Evolutionary conservation across 352 stramenopile genomes (phyloP).

Genomic region (Saprolegnia diclina): DNA sequence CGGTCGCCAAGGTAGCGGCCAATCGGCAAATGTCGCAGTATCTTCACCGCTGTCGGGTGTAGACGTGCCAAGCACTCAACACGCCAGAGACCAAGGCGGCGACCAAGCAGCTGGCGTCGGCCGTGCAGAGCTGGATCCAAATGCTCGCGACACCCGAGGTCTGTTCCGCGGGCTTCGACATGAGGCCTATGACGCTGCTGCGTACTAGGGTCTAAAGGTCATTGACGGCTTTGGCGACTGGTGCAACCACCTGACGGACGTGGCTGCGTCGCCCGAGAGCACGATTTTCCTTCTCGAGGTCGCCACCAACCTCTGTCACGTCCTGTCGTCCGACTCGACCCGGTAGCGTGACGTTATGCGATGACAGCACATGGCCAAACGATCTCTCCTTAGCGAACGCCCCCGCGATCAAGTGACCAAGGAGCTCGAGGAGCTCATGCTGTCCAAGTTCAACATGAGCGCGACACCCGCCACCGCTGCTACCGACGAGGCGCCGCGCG

Average conservation of each 20-base stretch:
- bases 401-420: conserved; percentile 1
- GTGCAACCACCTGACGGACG: conserved; percentile 42
- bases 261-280: conserved; percentile 58
- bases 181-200: not conserved
- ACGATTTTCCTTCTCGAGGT: conserved; percentile 72
- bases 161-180: not conserved
- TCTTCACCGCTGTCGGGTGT: no score
- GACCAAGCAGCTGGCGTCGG: conserved; percentile 53
- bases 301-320: conserved; percentile 66
- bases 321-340: conserved; percentile 1
- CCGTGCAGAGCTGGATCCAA: conserved; percentile 62
- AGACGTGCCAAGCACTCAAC: conserved; percentile 51
- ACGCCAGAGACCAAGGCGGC: conserved; percentile 64
- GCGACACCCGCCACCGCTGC: not conserved
- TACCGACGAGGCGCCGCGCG: not conserved
- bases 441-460: conserved; percentile 3
- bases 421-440: conserved; percentile 16
- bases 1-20: conserved; percentile 53
- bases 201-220: conserved; percentile 37
- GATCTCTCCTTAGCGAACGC: not conserved
- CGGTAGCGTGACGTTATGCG: not conserved
- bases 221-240: conserved; percentile 53
- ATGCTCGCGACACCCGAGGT: conserved; percentile 57
- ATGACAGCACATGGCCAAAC: not conserved
- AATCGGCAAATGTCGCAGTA: no score